Evolutionary conservation across 2,329 filamentous ascomycete genomes (phyloP), one percentile per base, ranked within the genome.

Genomic region (Alternaria panax): DNA sequence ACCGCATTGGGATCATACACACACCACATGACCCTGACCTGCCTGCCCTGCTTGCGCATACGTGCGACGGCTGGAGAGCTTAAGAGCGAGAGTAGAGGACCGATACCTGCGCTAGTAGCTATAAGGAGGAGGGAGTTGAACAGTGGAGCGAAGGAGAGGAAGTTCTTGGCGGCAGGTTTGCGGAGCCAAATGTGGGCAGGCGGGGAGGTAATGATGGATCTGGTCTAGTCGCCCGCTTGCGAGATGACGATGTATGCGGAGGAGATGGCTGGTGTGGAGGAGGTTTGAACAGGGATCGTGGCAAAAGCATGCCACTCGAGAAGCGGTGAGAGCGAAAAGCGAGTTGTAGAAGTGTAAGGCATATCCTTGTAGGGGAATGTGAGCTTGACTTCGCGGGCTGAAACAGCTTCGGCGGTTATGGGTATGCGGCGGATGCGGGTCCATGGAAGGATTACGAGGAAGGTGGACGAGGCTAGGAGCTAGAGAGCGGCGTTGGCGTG

Each of bases 371-470:
- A 65, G 4, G 69, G 67, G 48, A 73, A 75, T 72, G 90, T 87
- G 20, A 95, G 83, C 43, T 89, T 86, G 38, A 91, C 80, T 51
- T 91, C 91, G 76, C 93, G 91, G 34, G 84, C 75, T 0, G 91
- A 94, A 16, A 95, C 85, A 4, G 83, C 80, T 70, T 92, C 86
- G 8, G 88, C 80, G 20, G 84, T 79, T 55, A 94, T 88, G 12
- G 81, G 78, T 38, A 92, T 86, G 64, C 86, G 88, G 54, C 90
- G 86, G 22, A 95, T 86, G 62, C 87, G 84, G 2, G 90, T 73
- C 91, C 92, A 96, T 0, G 92, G 90, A 45, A 90, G 87, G 51
- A 89, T 81, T 66, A 94, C 84, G 66, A 89, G 85, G 47, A 84
- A 71, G 1, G 91, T 92, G 38, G 88, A 87, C 34, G 86, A 73